These are phyloP conservation scores for Xylariaceae sp. DNA, from an alignment of 2,329 filamentous ascomycete genomes.

Conservation along the genomic window DNA sequence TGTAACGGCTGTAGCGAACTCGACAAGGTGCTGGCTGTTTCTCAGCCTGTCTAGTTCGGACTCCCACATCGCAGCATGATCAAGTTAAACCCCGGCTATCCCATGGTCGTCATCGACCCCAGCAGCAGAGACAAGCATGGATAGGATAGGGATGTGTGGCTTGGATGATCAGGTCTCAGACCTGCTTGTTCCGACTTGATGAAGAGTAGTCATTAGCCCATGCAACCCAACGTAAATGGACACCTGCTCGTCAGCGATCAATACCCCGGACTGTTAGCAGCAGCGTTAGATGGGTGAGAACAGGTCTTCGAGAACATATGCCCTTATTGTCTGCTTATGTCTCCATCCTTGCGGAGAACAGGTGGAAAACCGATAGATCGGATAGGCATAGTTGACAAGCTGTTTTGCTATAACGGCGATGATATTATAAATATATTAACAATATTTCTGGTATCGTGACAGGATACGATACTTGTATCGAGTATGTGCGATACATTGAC, in stretches of 20 bases:
- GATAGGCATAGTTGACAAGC: too few species aligned
- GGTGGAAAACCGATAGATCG: too few species aligned
- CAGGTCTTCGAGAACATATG: not conserved
- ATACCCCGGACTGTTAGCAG: not conserved
- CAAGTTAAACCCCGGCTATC: not conserved
- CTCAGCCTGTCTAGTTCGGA: conserved; percentile 11
- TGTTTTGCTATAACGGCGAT: too few species aligned
- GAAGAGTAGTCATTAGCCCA: not conserved
- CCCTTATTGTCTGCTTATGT: not conserved
- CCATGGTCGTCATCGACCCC: not conserved
- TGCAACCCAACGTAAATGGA: not conserved
- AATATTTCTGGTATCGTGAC: too few species aligned
- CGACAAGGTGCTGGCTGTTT: conserved; percentile 10
- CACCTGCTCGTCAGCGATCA: not conserved
- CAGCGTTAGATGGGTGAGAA: not conserved
- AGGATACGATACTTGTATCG: not conserved
- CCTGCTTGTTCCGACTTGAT: not conserved
- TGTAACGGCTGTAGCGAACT: conserved; percentile 15
- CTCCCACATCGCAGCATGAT: conserved; percentile 13
- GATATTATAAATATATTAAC: too few species aligned
- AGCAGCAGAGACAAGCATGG: not conserved
- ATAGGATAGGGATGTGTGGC: not conserved
- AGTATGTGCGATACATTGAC: not conserved
- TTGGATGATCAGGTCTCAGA: conserved; percentile 3
- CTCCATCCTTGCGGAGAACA: too few species aligned